These are phyloP conservation scores for Pachysandra terminalis DNA, from an alignment of 164 flowering plant species.

Conservation along the genomic window DNA sequence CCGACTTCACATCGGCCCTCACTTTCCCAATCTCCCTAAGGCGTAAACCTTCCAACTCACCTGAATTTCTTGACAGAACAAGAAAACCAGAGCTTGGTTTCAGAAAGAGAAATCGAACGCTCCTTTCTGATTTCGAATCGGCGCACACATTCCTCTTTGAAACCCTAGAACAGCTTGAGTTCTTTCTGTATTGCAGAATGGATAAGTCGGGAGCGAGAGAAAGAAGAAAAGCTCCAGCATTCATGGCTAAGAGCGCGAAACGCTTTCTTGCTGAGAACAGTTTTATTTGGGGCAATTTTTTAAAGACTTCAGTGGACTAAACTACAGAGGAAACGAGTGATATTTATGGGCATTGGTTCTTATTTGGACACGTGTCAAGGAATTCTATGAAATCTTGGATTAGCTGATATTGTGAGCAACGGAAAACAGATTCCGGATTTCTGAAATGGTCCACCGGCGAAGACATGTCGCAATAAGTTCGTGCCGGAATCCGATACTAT, in stretches of 20 bases:
- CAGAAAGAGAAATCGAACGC: constrained; percentile 8
- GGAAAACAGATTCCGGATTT: no score
- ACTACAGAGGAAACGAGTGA: constrained; percentile 1
- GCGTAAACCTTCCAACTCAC: constrained; percentile 11
- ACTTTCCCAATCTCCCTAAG: constrained; percentile 28
- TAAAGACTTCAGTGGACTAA: neutral
- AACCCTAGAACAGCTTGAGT: constrained; percentile 4
- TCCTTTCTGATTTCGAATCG: constrained; percentile 4
- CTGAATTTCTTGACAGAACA: constrained; percentile 16
- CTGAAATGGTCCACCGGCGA: no score
- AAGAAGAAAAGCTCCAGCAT: constrained; percentile 38
- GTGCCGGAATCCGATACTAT: no score
- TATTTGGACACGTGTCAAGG: constrained; percentile 34
- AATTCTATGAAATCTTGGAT: no score
- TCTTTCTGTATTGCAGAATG: constrained; percentile 8
- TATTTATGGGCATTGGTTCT: constrained; percentile 31
- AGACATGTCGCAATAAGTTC: no score
- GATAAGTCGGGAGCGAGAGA: constrained; percentile 22
- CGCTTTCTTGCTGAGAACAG: neutral
- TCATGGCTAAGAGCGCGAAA: constrained; percentile 40
- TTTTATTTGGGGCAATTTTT: neutral
- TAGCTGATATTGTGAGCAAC: no score
- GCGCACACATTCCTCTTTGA: constrained; percentile 7
- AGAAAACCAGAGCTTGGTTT: constrained; percentile 13
- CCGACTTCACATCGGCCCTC: constrained; percentile 57